Evolutionary conservation across 176 grass and related monocot species (phyloP).

Genomic region (Eremochloa ophiuroides): DNA sequence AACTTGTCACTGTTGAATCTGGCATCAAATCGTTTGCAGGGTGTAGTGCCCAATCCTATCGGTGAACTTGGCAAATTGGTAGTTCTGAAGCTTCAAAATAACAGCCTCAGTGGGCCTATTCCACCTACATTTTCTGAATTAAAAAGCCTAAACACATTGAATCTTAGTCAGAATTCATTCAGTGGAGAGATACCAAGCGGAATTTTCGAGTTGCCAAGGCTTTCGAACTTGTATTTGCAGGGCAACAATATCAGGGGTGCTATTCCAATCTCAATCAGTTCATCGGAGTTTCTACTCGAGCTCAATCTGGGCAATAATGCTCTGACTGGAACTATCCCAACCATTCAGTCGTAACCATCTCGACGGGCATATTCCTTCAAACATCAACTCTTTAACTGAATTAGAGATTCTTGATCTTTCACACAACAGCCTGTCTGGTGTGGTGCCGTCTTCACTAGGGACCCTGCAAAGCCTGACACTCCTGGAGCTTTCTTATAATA

Average conservation of each 20-base stretch:
- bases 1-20: slow-evolving; percentile 57
- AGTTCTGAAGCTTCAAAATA: slow-evolving; percentile 53
- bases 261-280: slow-evolving; percentile 39
- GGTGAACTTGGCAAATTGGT: slow-evolving; percentile 39
- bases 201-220: slow-evolving; percentile 20
- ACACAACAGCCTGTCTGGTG: slow-evolving; percentile 53
- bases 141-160: slow-evolving; percentile 27
- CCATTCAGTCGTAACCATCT: slow-evolving; percentile 61
- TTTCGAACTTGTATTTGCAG: slow-evolving; percentile 50
- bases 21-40: slow-evolving; percentile 48
- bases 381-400: neutral
- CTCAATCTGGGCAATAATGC: slow-evolving; percentile 53
- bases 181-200: slow-evolving; percentile 34
- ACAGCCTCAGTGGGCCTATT: slow-evolving; percentile 37
- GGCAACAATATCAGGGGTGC: slow-evolving; percentile 35
- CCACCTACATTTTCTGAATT: slow-evolving; percentile 23
- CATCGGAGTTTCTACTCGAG: slow-evolving; percentile 18
- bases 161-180: slow-evolving; percentile 65
- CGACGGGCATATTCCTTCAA: slow-evolving; percentile 39
- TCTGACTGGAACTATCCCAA: slow-evolving; percentile 48
- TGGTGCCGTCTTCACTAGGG: slow-evolving; percentile 29
- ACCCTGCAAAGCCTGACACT: slow-evolving; percentile 26
- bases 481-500: slow-evolving; percentile 62
- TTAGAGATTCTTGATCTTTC: slow-evolving; percentile 88
- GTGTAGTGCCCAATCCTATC: slow-evolving; percentile 34